These are phyloP conservation scores for Talaromyces piceae DNA, from an alignment of 2,329 filamentous ascomycete genomes.

Conservation along the genomic window DNA sequence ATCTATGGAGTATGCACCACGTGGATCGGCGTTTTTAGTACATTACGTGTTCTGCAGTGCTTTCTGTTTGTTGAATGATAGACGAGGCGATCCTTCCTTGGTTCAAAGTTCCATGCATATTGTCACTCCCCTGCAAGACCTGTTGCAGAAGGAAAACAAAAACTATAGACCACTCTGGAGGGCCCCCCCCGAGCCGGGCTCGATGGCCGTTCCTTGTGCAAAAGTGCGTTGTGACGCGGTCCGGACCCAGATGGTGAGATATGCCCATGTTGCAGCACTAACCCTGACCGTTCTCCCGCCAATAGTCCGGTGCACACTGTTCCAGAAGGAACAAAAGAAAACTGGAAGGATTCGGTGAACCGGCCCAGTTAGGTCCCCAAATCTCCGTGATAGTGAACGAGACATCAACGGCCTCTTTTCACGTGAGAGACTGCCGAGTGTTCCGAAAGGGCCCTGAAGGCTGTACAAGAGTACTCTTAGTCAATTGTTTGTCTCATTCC, in stretches of 20 bases:
- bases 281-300: not conserved
- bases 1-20: not conserved
- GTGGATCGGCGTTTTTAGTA: not conserved
- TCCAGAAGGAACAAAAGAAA: not conserved
- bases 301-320: not conserved
- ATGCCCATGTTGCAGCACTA: not conserved
- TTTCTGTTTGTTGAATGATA: not conserved
- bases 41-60: no score
- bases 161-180: no score
- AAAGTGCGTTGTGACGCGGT: not conserved
- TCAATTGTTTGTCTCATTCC: no score
- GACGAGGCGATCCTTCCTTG: not conserved
- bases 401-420: not conserved
- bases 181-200: not conserved
- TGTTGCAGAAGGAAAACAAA: not conserved
- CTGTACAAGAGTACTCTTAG: no score
- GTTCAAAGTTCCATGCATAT: not conserved
- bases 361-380: not conserved
- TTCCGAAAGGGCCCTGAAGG: no score
- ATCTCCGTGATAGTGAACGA: not conserved
- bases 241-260: not conserved
- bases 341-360: not conserved
- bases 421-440: not conserved
- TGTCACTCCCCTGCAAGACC: not conserved
- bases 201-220: not conserved